Base-by-base conservation (phyloP, 148 eudicot species). In the Chenopodium formosanum region DNA sequence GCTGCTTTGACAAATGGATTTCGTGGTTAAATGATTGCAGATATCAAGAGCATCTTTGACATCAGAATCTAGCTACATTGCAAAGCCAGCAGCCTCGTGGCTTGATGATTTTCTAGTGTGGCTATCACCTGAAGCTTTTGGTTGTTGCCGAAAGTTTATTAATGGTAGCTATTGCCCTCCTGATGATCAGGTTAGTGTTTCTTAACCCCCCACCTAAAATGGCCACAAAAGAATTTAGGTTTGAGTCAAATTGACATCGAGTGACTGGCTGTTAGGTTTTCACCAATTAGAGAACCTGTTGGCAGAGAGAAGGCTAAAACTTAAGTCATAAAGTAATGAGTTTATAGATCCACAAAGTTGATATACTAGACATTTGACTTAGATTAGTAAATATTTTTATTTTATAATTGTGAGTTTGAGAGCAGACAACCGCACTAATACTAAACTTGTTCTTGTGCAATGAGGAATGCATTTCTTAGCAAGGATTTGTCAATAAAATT, bases 61-160 rank as follows among this genome's bases (percentile, higher is more conserved):
- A 66, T 88, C 94, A 67, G 91, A 89, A 81, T 87, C 91, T 64
- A 87, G 86, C 69, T 85, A 87, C 85, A 90, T 91, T 85, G 94
- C 94, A 63, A 91, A 90, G 84, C 94, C 94, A 50, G 94, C 92
- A 74, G 92, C 94, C 40, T 91, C 92, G 52, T 91, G 94, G 94
- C 94, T 91, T 77, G 94, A 91, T 85, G 94, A 91, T 81, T 91
- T 91, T 86, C 94, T 91, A 70, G 94, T 91, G 53, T 91, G 94
- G 94, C 62, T 91, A 76, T 91, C 94, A 37, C 94, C 94, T 44
- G 94, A 91, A 85, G 94, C 94, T 79, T 91, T 91, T 85, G 92
- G 94, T 46, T 91, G 94, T 78, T 91, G 94, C 83, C 88, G 94
- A 48, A 91, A 90, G 82, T 91, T 88, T 78, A 80, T 78, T 56